phyloP scores from a whole-genome alignment of 441 rosid genomes.

The Gossypium trilobum region DNA sequence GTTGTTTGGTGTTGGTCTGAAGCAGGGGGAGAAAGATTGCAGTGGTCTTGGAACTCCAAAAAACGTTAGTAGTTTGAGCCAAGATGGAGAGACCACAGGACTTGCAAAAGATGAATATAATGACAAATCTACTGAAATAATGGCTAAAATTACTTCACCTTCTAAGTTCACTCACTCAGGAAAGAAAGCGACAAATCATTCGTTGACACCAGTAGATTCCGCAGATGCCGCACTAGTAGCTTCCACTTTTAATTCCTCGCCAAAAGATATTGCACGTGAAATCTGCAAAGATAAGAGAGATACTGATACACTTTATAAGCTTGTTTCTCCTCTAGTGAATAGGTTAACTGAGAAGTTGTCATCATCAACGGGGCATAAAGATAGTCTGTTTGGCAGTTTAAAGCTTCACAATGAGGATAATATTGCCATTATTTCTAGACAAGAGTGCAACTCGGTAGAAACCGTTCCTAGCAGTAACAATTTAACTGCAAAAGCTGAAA shows the following conservation, averaged over 20 bases:
- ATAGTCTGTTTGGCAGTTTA: conserved; percentile 21
- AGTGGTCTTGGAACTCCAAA: conserved; percentile 20
- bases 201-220: conserved; percentile 17
- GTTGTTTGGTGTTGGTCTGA: conserved; percentile 27
- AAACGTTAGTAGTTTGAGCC: conserved; percentile 20
- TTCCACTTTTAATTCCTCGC: conserved; percentile 21
- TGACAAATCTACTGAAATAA: conserved; percentile 23
- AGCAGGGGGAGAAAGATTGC: conserved; percentile 14
- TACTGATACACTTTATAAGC: conserved; percentile 21
- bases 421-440: conserved; percentile 20
- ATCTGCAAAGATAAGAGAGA: conserved; percentile 18
- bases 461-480: conserved; percentile 16
- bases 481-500: conserved; percentile 19
- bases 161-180: conserved; percentile 21
- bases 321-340: conserved; percentile 30
- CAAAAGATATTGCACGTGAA: conserved; percentile 17
- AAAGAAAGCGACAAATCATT: conserved; percentile 22
- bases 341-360: conserved; percentile 26
- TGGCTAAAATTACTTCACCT: conserved; percentile 21
- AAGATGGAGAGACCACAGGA: conserved; percentile 19
- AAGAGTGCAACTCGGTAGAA: conserved; percentile 20
- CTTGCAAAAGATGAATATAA: conserved; percentile 20
- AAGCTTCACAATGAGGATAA: conserved; percentile 27
- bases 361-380: conserved; percentile 21
- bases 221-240: conserved; percentile 4